Base-by-base conservation (phyloP, 169 alveolate genomes). In the Eimeria mitis region DNA sequence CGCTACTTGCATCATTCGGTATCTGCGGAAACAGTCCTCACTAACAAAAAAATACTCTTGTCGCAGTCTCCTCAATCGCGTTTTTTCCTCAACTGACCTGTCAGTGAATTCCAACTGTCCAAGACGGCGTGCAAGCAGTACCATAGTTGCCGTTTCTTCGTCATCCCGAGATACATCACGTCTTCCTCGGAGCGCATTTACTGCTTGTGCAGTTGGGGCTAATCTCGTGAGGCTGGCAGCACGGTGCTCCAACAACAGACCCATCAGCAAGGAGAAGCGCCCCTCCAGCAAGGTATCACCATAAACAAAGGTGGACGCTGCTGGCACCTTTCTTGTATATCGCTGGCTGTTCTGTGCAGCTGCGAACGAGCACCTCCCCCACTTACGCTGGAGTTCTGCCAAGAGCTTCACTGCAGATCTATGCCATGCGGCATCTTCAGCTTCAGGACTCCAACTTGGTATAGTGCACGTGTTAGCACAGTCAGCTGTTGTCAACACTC, bases 31-130 rank as follows among this genome's bases (percentile, higher is more conserved):
- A 44, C 44, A 63, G 37, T 47, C 81, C 37, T 61, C 83, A 31
- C 54, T 61, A n/a, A 87, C 94, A 87, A 87, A 87, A 87, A 87
- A 87, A 21, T 87, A 87, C 37, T 87, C 94, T 49, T 87, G 83
- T 44, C 83, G 78, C 83, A 87, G 68, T 16, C 68, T 65, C 71
- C 25, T 70, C 83, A 87, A 34, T 28, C 83, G 59, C 52, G 79
- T 65, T 44, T 83, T 31, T 52, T 11, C 83, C 13, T 42, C 71
- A 65, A 40, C 19, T 25, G 94, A 56, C 25, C 65, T n/a, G 16
- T 65, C 94, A 14, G 94, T n/a, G 63, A 44, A 61, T n/a, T 63
- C 94, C 63, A 87, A 37, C 83, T 87, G 94, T 56, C 42, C 83
- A 31, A 87, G 42, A 31, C 83, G 63, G 49, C 94, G 94, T 65